Evolutionary conservation across 208 protist species (phyloP).

Genomic region (Leishmania gerbilli): DNA sequence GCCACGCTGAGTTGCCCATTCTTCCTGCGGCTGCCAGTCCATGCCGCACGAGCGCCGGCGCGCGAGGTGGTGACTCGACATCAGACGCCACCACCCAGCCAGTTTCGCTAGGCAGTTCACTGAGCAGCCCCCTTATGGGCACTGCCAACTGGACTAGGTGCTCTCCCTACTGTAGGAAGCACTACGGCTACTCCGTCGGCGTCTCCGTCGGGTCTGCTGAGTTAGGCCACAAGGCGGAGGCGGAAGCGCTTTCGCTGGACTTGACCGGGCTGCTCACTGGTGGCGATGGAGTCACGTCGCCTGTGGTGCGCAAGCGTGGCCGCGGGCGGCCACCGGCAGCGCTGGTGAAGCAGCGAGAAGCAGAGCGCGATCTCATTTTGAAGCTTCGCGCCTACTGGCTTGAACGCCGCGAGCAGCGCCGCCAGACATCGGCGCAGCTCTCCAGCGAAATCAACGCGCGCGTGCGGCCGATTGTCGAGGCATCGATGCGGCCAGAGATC

Average conservation of each 20-base stretch:
- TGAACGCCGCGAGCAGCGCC: constrained; percentile 43
- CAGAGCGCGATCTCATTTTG: constrained; percentile 33
- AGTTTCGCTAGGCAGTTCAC: background rate
- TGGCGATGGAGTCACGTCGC: constrained; percentile 22
- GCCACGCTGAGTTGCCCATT: constrained; percentile 25
- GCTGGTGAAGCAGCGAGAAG: constrained; percentile 37
- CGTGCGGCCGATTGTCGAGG: constrained; percentile 46
- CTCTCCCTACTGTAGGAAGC: constrained; percentile 62
- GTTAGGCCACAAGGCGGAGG: constrained; percentile 48
- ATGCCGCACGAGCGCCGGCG: background rate
- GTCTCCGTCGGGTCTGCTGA: constrained; percentile 35
- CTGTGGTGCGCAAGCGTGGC: constrained; percentile 37
- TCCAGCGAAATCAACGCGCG: constrained; percentile 51
- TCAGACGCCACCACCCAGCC: background rate
- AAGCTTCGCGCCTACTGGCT: constrained; percentile 66
- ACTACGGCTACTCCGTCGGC: constrained; percentile 47
- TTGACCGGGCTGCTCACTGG: constrained; percentile 42
- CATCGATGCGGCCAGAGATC: constrained; percentile 64
- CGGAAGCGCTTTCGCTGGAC: constrained; percentile 41
- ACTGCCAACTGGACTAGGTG: constrained; percentile 45
- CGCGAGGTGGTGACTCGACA: background rate
- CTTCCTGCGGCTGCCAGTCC: background rate
- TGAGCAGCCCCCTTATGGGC: background rate
- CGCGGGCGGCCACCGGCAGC: constrained; percentile 49
- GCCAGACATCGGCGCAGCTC: constrained; percentile 33